Base-by-base conservation (phyloP, 306 rosid species). In the Dicorynia guianensis region DNA sequence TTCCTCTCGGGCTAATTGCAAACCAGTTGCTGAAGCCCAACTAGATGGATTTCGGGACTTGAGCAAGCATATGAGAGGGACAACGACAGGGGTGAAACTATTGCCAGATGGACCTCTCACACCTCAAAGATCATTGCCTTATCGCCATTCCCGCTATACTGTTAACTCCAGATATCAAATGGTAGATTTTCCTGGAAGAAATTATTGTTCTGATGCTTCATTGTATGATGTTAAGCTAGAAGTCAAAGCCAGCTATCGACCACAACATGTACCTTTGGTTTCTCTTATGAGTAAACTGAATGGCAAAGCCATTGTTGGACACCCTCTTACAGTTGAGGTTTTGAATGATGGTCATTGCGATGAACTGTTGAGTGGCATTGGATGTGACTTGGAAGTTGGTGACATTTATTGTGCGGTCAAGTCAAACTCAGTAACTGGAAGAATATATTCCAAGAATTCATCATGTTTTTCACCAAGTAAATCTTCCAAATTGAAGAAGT, bases 301-400 rank as follows among this genome's bases (percentile, higher is more conserved):
- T 48, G 90, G 97, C 56, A 90, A 92, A 82, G 96, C 99, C 76
- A 84, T 95, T 62, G 87, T 95, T 15, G 99, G 99, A 60, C 97
- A 95, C 86, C 99, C 97, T 69, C 72, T 95, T 62, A 78, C 91
- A 3, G 83, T 90, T 60, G 97, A 92, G 86, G 86, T 66, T 35
- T 80, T 92, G 84, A 84, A 79, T 36, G 92, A 92, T 3, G 89
- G 97, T 56, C 72, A 73, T 48, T 88, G 86, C 68, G 89, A 88
- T 57, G 73, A 48, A 36, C n/a, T 82, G 77, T 76, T 82, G 79
- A 75, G 77, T 54, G 76, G 70, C 80, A 36, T 59, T 30, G 84
- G 74, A 69, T 74, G 77, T 48, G 79, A 77, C 52, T 10, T 64
- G 81, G 85, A 75, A 75, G 87, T 33, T 11, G 64, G 72, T 56